A percentile compares a stretch with the other conserved stretches of the same genome.
These are phyloP conservation scores for Coniochaeta prunicola DNA, from an alignment of 2,329 filamentous ascomycete species.

Conservation along the genomic window DNA sequence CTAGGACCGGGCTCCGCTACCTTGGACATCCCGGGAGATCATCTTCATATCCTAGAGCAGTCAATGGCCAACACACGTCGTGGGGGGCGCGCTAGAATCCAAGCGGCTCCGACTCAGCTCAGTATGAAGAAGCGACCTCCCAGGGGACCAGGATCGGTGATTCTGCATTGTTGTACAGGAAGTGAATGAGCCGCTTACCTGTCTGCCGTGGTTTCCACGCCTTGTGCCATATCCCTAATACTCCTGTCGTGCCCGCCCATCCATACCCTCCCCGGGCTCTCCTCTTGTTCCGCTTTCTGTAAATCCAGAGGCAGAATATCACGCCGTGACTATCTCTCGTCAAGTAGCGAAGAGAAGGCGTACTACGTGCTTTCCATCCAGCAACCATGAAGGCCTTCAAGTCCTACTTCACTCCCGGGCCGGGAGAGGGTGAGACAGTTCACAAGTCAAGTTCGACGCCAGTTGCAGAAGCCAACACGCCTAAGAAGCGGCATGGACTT, in stretches of 20 bases:
- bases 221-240: not conserved
- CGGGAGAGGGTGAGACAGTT: slow-evolving; percentile 12
- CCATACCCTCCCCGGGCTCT: not conserved
- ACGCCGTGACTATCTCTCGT: not conserved
- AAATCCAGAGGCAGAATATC: not conserved
- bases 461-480: not conserved
- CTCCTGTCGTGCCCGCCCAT: not conserved
- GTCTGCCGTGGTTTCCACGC: not conserved
- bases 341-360: not conserved
- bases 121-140: not conserved
- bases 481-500: not conserved
- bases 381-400: slow-evolving; percentile 23
- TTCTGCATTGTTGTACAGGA: not conserved
- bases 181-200: not conserved
- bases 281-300: not conserved
- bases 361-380: not conserved
- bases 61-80: not conserved
- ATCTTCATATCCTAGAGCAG: not conserved
- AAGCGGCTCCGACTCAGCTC: not conserved
- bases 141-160: not conserved
- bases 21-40: not conserved
- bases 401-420: slow-evolving; percentile 24
- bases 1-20: not conserved
- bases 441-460: not conserved
- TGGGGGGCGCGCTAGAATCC: too few relatives aligned